These are phyloP conservation scores for Candida manassasensis DNA, from an alignment of 805 yeast genomes.

Conservation along the genomic window DNA sequence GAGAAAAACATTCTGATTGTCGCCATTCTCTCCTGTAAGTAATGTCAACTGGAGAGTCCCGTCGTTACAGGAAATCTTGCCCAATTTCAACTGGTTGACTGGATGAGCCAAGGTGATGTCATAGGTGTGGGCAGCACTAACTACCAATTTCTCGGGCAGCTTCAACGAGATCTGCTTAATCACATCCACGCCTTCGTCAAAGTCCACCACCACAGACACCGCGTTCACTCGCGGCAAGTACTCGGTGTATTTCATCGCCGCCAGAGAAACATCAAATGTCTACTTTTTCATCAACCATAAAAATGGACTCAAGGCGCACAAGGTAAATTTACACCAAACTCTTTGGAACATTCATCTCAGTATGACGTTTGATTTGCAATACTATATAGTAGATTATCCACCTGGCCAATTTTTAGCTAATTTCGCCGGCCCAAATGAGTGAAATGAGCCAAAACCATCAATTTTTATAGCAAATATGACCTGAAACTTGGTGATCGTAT, in stretches of 20 bases:
- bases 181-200: constrained; percentile 9
- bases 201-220: constrained; percentile 10
- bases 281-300: no score
- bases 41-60: not conserved
- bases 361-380: no score
- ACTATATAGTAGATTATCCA: no score
- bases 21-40: constrained; percentile 1
- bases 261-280: no score
- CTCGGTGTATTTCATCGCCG: constrained; percentile 5
- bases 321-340: no score
- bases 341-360: no score
- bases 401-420: no score
- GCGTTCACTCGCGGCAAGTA: constrained; percentile 5
- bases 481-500: no score
- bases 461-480: no score
- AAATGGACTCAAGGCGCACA: no score
- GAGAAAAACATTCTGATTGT: constrained; percentile 2
- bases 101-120: not conserved
- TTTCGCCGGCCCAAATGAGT: no score
- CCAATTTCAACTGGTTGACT: not conserved
- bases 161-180: constrained; percentile 5
- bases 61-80: not conserved
- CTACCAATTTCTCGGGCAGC: not conserved
- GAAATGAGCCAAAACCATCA: no score
- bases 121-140: not conserved